Conservation (phyloP, 2,329 filamentous ascomycete species). For the Hawksworthiomyces lignivorus region DNA sequence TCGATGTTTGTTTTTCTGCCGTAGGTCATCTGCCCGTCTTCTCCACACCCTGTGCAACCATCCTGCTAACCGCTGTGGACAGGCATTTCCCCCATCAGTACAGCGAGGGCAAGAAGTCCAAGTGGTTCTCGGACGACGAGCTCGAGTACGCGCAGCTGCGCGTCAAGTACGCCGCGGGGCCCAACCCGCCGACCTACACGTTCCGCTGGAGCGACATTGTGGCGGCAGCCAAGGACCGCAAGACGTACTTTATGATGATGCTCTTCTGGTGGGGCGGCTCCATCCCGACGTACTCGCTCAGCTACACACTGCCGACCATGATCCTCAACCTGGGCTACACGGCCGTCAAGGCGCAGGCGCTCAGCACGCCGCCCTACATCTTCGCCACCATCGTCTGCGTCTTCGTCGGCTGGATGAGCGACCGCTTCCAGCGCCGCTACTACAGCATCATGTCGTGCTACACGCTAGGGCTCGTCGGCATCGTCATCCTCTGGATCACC, state of each 20-base stretch:
- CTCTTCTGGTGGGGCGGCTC: slow-evolving; percentile 8
- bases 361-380: slow-evolving; percentile 29
- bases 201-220: slow-evolving; percentile 8
- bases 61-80: no score
- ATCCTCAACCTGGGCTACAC: slow-evolving; percentile 21
- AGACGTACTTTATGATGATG: slow-evolving; percentile 46
- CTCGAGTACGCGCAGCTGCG: slow-evolving; percentile 25
- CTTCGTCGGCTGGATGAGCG: slow-evolving; percentile 23
- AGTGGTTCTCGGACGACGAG: slow-evolving; percentile 46
- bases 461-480: slow-evolving; percentile 14
- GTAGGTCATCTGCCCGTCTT: no score
- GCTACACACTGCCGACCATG: slow-evolving; percentile 23
- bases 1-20: slow-evolving; percentile 21
- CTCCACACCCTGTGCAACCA: no score
- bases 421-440: slow-evolving; percentile 26
- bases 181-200: slow-evolving; percentile 19
- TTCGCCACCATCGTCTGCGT: slow-evolving; percentile 23
- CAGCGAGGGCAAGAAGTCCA: slow-evolving; percentile 31
- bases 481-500: slow-evolving; percentile 17
- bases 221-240: slow-evolving; percentile 8
- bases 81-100: slow-evolving; percentile 17
- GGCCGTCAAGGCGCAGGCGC: slow-evolving; percentile 19
- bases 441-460: slow-evolving; percentile 16
- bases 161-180: slow-evolving; percentile 13
- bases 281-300: slow-evolving; percentile 11